Percentiles rank a stretch among this genome's conserved stretches.
These are phyloP conservation scores for Boletellus ananiceps DNA, from an alignment of 768 basidiomycete genomes.

Conservation along the genomic window DNA sequence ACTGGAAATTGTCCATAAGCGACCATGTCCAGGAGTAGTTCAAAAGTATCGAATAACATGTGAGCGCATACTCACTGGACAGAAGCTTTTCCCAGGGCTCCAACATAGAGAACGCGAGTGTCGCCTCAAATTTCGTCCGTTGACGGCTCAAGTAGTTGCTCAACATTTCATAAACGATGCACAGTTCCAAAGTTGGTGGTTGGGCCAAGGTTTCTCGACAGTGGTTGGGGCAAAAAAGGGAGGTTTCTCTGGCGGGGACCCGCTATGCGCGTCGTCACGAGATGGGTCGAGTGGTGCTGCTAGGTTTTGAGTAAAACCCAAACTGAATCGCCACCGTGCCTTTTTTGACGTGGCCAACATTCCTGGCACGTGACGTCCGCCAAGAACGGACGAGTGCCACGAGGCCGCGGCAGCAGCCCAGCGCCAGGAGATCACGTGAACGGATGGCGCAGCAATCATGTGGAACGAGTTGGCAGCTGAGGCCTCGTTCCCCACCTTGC, in stretches of 20 bases:
- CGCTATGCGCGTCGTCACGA: not conserved
- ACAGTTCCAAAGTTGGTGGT: not conserved
- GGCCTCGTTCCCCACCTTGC: not conserved
- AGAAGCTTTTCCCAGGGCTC: slow-evolving; percentile 69
- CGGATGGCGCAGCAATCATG: too few species aligned
- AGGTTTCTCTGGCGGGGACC: not conserved
- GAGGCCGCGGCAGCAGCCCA: too few species aligned
- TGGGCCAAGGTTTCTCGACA: not conserved
- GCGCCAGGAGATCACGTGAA: too few species aligned
- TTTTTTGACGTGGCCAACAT: not conserved
- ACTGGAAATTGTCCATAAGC: slow-evolving; percentile 31
- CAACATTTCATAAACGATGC: slow-evolving; percentile 25
- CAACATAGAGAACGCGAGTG: slow-evolving; percentile 56
- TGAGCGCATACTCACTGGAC: slow-evolving; percentile 40
- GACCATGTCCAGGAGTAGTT: not conserved
- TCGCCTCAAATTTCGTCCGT: slow-evolving; percentile 42
- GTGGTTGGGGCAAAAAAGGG: not conserved
- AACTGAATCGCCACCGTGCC: not conserved
- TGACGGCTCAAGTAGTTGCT: slow-evolving; percentile 30
- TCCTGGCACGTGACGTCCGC: slow-evolving; percentile 23
- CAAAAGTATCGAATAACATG: not conserved
- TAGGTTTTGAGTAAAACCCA: not conserved
- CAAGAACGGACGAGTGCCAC: too few species aligned
- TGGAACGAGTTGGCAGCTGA: too few species aligned
- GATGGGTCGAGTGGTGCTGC: not conserved